A percentile compares a stretch with the other conserved stretches of the same genome.
Evolutionary conservation across 805 yeast genomes (phyloP).

Genomic region (Candida patagonica): DNA sequence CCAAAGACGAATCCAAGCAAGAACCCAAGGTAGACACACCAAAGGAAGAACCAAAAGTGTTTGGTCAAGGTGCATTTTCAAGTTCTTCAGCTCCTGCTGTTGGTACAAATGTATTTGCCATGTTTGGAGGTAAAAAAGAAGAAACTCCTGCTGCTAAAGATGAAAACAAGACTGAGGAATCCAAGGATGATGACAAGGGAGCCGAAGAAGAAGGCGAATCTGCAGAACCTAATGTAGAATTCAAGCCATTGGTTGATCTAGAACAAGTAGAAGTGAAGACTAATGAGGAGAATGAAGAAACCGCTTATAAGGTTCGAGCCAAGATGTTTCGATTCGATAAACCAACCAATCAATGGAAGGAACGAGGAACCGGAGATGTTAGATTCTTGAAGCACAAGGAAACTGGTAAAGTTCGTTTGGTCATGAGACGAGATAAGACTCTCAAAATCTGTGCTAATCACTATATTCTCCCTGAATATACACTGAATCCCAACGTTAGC

Average conservation of each 20-base stretch:
- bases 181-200: constrained; percentile 20
- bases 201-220: constrained; percentile 50
- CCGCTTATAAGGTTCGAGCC: constrained; percentile 77
- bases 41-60: constrained; percentile 8
- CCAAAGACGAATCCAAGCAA: constrained; percentile 10
- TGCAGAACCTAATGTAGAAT: constrained; percentile 79
- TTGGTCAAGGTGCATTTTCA: constrained; percentile 13
- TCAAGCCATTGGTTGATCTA: constrained; percentile 90
- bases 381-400: constrained; percentile 86
- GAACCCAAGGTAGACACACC: constrained; percentile 7
- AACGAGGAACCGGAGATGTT: constrained; percentile 98
- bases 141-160: constrained; percentile 13
- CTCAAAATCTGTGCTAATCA: constrained; percentile 98
- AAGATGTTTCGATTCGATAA: constrained; percentile 85
- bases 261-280: constrained; percentile 96
- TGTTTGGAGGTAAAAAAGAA: constrained; percentile 88
- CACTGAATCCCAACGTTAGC: constrained; percentile 86
- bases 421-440: constrained; percentile 99
- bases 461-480: constrained; percentile 61
- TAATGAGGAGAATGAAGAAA: constrained; percentile 85
- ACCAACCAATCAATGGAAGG: constrained; percentile 93
- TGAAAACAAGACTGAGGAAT: constrained; percentile 24
- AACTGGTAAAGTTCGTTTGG: constrained; percentile 72
- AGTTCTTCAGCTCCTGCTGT: constrained; percentile 33
- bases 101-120: constrained; percentile 79